phyloP scores from a whole-genome alignment of 371 early-diverging fungal genomes.

The Mucor racemosus region DNA sequence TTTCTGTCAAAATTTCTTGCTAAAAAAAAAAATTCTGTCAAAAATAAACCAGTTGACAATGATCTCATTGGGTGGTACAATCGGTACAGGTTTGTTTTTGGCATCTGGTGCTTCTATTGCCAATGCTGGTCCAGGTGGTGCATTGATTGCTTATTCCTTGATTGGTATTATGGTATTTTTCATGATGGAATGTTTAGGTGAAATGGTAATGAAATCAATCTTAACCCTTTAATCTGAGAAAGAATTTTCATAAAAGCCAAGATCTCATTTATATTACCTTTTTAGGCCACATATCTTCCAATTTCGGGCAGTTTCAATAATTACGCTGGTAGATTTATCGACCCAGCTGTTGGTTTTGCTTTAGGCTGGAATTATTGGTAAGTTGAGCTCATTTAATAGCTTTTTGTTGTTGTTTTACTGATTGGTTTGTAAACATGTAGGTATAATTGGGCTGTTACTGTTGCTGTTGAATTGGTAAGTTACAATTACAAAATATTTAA shows the following conservation, averaged over 20 bases:
- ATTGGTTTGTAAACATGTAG: background rate
- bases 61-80: conserved; percentile 82
- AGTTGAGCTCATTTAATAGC: background rate
- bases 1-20: background rate
- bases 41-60: conserved; percentile 60
- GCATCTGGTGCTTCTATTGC: conserved; percentile 79
- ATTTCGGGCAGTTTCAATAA: no score
- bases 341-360: conserved; percentile 83
- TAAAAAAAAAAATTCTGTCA: background rate
- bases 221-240: background rate
- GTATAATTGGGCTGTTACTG: conserved; percentile 84
- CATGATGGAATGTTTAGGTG: conserved; percentile 82
- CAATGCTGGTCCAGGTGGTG: conserved; percentile 81
- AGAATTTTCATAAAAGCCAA: background rate
- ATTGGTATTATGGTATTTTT: conserved; percentile 85
- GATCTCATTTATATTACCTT: background rate
- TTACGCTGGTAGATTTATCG: conserved; percentile 82
- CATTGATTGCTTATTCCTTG: conserved; percentile 74
- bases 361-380: conserved; percentile 78
- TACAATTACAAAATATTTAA: no score
- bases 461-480: conserved; percentile 71
- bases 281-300: conserved; percentile 72
- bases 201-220: conserved; percentile 62
- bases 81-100: conserved; percentile 87
- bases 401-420: conserved; percentile 2